Evolutionary conservation across 2,329 filamentous ascomycete genomes (phyloP).

Genomic region (Pseudogymnoascus sp.): DNA sequence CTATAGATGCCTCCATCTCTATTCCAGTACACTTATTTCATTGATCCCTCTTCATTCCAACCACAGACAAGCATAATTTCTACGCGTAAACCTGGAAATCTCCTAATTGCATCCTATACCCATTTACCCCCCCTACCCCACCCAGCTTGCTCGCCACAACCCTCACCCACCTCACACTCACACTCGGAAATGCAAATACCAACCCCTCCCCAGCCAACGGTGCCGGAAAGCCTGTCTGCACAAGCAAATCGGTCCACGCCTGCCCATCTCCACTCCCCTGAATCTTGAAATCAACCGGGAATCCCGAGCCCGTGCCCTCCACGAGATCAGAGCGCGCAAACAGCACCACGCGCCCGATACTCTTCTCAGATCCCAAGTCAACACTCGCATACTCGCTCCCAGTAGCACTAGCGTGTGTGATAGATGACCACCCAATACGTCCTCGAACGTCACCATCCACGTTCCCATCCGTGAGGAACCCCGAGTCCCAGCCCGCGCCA

Average conservation of each 20-base stretch:
- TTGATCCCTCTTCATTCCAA: neutral
- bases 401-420: slow-evolving; percentile 7
- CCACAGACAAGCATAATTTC: too few species aligned
- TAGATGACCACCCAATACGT: slow-evolving; percentile 13
- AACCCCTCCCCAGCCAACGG: slow-evolving; percentile 13
- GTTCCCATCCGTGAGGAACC: neutral
- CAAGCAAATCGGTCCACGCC: slow-evolving; percentile 11
- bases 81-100: slow-evolving; percentile 14
- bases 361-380: slow-evolving; percentile 10
- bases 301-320: slow-evolving; percentile 11
- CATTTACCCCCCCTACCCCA: slow-evolving; percentile 8
- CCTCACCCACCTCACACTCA: slow-evolving; percentile 10
- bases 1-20: neutral
- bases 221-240: slow-evolving; percentile 9
- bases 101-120: slow-evolving; percentile 14
- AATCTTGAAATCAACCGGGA: slow-evolving; percentile 14
- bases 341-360: slow-evolving; percentile 13
- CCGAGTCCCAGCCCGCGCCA: slow-evolving; percentile 11
- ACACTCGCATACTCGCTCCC: slow-evolving; percentile 13
- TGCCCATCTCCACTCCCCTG: slow-evolving; percentile 11
- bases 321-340: slow-evolving; percentile 14
- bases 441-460: neutral
- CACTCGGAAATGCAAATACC: slow-evolving; percentile 12
- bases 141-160: slow-evolving; percentile 12
- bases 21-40: neutral